These are phyloP conservation scores for Verruconis gallopava DNA, from an alignment of 2,329 filamentous ascomycete genomes.

Conservation along the genomic window DNA sequence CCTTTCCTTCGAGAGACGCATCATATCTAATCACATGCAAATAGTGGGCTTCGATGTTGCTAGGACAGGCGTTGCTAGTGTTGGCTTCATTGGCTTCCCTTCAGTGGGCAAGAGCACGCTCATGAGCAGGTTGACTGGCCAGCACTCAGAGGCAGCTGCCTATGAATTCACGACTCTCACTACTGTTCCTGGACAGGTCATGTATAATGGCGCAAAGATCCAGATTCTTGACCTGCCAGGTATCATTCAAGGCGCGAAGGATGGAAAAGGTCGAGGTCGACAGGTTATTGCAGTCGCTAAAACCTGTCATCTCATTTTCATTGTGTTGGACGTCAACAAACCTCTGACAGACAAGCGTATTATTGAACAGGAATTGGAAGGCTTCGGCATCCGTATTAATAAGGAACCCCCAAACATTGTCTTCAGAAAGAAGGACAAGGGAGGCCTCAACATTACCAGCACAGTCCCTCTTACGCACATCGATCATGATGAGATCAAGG, in stretches of 20 bases:
- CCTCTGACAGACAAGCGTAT: conserved; percentile 92
- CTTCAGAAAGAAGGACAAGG: conserved; percentile 99
- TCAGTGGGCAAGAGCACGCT: conserved; percentile 97
- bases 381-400: conserved; percentile 96
- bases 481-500: conserved; percentile 90
- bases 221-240: conserved; percentile 97
- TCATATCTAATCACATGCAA: conserved; percentile 12
- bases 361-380: conserved; percentile 89
- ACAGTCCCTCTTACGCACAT: conserved; percentile 88
- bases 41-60: conserved; percentile 88
- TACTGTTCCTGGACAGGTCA: conserved; percentile 88
- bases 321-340: conserved; percentile 97
- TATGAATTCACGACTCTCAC: conserved; percentile 99
- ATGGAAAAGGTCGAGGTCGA: conserved; percentile 91
- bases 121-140: conserved; percentile 87
- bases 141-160: conserved; percentile 91
- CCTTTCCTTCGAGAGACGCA: not conserved
- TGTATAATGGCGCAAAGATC: conserved; percentile 93
- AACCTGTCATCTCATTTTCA: conserved; percentile 97
- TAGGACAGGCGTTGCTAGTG: conserved; percentile 89
- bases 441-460: conserved; percentile 89
- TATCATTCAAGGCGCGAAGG: conserved; percentile 98
- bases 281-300: conserved; percentile 99
- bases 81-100: conserved; percentile 96
- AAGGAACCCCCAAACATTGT: conserved; percentile 95